Evolutionary conservation across 2,329 filamentous ascomycete species (phyloP), one percentile per base, ranked within the genome.

Genomic region (Phialocephala subalpina): DNA sequence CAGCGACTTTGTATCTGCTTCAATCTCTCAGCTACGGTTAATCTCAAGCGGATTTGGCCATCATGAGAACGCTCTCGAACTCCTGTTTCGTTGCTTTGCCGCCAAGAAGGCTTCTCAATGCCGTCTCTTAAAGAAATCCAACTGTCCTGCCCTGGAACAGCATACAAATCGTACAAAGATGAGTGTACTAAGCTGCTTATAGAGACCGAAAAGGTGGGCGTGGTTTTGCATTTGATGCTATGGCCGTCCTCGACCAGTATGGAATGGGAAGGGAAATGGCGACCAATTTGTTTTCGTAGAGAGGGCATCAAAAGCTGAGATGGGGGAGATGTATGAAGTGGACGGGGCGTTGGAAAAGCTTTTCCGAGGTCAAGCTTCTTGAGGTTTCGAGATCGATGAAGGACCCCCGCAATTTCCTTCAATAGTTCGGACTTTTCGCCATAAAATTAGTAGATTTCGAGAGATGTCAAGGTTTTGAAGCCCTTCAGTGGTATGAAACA

Each of bases 111-210:
- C 64, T 60, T 64, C 58, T 62, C 64, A 59, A 22, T 62, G 33
- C 47, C 67, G 56, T 33, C 45, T 66, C 64, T 66, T 57, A n/a
- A 60, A 58, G 58, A 66, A 64, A 53, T 68, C 18, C 27, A 58
- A n/a, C 35, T 66, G 55, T 47, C 61, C 27, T 62, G 58, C 61
- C 58, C 52, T 27, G n/a, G n/a, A n/a, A n/a, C n/a, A n/a, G n/a
- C n/a, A n/a, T 9, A 14, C 1, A 49, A 11, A 22, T 25, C 35
- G 40, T 61, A 67, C 58, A 64, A 67, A 42, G 45, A 62, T 8
- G n/a, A 62, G 38, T 62, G 61, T 45, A 29, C 20, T 9, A 53
- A 18, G 22, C 49, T 53, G 49, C 22, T 33, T 12, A 33, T 4
- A 27, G 49, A 12, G 27, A 53, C 22, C 7, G 22, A 27, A 8